Base-by-base conservation (phyloP, 495 filamentous ascomycete genomes). In the Coniosporium apollinis region DNA sequence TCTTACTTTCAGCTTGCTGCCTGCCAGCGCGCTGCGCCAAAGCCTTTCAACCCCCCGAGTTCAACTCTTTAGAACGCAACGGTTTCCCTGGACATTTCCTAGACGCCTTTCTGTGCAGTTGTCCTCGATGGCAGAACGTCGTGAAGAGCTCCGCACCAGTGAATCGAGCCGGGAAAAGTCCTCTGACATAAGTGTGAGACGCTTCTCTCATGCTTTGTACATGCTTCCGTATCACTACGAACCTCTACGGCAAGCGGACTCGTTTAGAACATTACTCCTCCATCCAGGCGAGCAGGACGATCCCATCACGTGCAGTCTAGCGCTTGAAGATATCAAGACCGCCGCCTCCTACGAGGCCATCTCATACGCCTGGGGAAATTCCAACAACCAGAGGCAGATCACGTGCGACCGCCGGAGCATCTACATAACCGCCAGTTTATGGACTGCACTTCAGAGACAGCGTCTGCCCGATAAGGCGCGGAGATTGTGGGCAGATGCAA, bases 401-500 rank as follows among this genome's bases (percentile, higher is more conserved):
- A 8, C 13, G 24, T 26, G 24, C 24, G 24, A 26, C 13, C 9
- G 24, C 9, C 9, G 13, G 24, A 26, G 24, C 9, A 26, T 26
- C 9, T 1, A 26, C 9, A 26, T 26, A 9, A 26, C 24, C 13
- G 9, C 24, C 24, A 26, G 13, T 13, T 26, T 26, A 26, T 9
- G 2, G 1, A 13, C 9, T 2, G 24, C 24, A 9, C 24, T 26
- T 8, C 9, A 26, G 24, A 26, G 24, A 26, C 9, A 9, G 9
- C 24, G 24, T 8, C 24, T 26, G 24, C 9, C 13, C 13, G 24
- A 8, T 9, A 9, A 8, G 13, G 9, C 24, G 13, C 24, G 24
- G 2, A 13, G 9, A 1, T 13, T 56, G 1, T 56, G 50, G 47
- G 43, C 43, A n/a, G 52, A 56, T 28, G 42, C 44, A 5, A 34